A percentile compares a stretch with the other conserved stretches of the same genome.
These are phyloP conservation scores for Trichocladium antarcticum DNA, from an alignment of 495 filamentous ascomycete genomes.

Conservation along the genomic window DNA sequence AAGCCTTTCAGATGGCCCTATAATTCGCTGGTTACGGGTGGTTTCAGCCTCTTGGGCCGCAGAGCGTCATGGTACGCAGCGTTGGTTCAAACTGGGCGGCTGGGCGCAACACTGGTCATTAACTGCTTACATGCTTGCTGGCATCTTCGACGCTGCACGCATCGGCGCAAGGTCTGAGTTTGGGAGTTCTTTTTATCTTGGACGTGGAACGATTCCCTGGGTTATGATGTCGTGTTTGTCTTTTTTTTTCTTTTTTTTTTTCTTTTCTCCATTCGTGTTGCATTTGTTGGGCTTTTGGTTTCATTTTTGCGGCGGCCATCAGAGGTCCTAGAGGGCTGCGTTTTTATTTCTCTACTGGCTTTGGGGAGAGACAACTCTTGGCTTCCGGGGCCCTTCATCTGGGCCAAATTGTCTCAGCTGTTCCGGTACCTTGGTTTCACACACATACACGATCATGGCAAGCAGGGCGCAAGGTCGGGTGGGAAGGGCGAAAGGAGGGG, in stretches of 20 bases:
- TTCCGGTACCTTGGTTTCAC: slow-evolving; percentile 15
- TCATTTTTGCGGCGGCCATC: slow-evolving; percentile 5
- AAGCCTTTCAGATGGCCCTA: neutral
- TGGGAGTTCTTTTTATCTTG: slow-evolving; percentile 9
- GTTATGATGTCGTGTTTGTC: neutral
- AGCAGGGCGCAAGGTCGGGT: slow-evolving; percentile 13
- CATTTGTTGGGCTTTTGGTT: slow-evolving; percentile 6
- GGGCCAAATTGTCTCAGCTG: slow-evolving; percentile 18
- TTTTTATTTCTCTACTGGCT: slow-evolving; percentile 1
- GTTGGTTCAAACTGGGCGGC: neutral
- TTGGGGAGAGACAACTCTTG: slow-evolving; percentile 5
- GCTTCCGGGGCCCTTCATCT: slow-evolving; percentile 13
- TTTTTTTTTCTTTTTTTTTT: neutral
- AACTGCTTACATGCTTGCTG: neutral
- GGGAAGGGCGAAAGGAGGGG: slow-evolving; percentile 5
- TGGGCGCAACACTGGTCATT: neutral
- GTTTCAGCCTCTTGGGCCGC: slow-evolving; percentile 10
- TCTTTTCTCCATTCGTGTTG: slow-evolving; percentile 8
- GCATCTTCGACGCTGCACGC: slow-evolving; percentile 10
- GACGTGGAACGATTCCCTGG: slow-evolving; percentile 15
- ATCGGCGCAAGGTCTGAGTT: slow-evolving; percentile 16
- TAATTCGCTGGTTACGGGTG: neutral
- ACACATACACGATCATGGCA: slow-evolving; percentile 19
- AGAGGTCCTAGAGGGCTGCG: slow-evolving; percentile 13
- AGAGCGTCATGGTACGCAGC: neutral